Evolutionary conservation across 371 early-diverging fungal species (phyloP).

Genomic region (Syncephalastrum sp.): DNA sequence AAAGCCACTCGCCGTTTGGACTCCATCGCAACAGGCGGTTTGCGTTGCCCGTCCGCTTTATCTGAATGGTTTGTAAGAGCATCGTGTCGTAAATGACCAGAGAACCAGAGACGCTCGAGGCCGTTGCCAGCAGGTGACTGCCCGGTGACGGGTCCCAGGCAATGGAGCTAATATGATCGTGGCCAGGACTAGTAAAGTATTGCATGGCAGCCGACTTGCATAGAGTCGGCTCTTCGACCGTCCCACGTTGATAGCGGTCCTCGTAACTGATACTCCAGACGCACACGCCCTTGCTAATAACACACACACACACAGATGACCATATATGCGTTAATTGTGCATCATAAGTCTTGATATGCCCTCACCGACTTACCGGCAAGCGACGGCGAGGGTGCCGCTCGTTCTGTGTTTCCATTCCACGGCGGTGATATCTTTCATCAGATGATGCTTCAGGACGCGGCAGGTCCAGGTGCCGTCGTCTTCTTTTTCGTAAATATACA

Average conservation of each 20-base stretch:
- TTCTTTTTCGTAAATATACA: constrained; percentile 50
- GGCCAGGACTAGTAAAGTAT: constrained; percentile 25
- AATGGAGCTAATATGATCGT: constrained; percentile 32
- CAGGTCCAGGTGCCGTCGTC: constrained; percentile 31
- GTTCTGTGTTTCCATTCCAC: constrained; percentile 55
- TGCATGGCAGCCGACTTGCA: constrained; percentile 26
- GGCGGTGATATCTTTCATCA: constrained; percentile 51
- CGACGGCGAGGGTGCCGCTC: constrained; percentile 53
- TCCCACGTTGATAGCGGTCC: not conserved
- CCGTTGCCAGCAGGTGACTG: constrained; percentile 37
- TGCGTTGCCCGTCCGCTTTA: constrained; percentile 39
- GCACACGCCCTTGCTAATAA: constrained; percentile 42
- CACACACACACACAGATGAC: no score
- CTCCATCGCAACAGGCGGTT: constrained; percentile 44
- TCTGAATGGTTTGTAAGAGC: constrained; percentile 20
- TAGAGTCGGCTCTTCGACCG: constrained; percentile 3
- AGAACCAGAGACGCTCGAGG: constrained; percentile 23
- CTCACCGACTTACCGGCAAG: constrained; percentile 35
- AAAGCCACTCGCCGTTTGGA: constrained; percentile 42
- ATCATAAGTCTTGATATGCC: no score
- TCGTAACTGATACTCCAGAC: constrained; percentile 40
- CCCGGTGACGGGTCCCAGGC: constrained; percentile 51
- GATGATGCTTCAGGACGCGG: constrained; percentile 36
- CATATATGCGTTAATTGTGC: not conserved
- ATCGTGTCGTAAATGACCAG: constrained; percentile 37